A percentile compares a stretch with the other conserved stretches of the same genome.
These are phyloP conservation scores for Cetradonia linearis DNA, from an alignment of 495 filamentous ascomycete genomes.

Conservation along the genomic window DNA sequence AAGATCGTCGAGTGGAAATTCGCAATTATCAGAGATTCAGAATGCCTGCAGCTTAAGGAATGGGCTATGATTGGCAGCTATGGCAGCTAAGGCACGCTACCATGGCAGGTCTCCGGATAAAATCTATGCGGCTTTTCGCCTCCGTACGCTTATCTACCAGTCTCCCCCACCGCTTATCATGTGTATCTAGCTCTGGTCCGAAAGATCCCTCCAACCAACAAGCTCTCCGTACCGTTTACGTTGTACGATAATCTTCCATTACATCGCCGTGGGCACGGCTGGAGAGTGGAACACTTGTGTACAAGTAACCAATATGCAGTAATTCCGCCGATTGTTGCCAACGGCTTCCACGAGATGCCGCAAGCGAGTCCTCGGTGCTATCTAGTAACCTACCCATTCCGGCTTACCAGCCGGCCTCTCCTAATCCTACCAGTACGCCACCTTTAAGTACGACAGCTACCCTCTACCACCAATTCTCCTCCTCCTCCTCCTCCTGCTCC, in stretches of 20 bases:
- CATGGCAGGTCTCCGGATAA: no score
- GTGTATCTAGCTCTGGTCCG: background rate
- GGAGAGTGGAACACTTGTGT: background rate
- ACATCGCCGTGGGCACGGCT: background rate
- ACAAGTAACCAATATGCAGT: background rate
- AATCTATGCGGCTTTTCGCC: no score
- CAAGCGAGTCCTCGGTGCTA: background rate
- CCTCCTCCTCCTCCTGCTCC: no score
- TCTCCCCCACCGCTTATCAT: background rate
- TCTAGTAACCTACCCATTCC: background rate
- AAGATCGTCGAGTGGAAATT: background rate
- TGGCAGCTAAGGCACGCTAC: background rate
- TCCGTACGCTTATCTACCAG: background rate
- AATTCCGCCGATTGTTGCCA: conserved; percentile 1
- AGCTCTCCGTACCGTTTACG: background rate
- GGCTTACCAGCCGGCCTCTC: background rate
- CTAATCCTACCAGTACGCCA: background rate
- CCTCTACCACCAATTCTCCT: background rate
- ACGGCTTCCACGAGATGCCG: background rate
- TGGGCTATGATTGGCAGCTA: background rate
- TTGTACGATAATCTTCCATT: background rate
- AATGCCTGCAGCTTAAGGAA: background rate
- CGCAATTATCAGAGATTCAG: background rate
- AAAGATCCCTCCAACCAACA: background rate
- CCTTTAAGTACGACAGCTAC: background rate